Evolutionary conservation across 768 basidiomycete genomes (phyloP), one percentile per base, ranked within the genome.

Genomic region (Auricularia sp.): DNA sequence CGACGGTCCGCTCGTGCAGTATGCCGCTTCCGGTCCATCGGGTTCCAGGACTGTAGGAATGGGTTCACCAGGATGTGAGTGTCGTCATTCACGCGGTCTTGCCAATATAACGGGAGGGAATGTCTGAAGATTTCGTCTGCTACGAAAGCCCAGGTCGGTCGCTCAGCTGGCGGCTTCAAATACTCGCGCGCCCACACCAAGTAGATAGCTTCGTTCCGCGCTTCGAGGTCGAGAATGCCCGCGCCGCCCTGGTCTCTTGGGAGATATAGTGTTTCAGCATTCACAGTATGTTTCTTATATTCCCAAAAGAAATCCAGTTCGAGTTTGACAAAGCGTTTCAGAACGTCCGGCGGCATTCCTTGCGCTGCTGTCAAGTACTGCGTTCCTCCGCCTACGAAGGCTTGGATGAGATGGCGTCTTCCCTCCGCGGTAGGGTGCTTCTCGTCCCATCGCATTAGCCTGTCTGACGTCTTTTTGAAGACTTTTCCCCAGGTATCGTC

Each of bases 401-500:
- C 13, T 34, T 10, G 56, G 21, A 33, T 3, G 1, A 59, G 29
- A 4, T 29, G 5, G 1, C 56, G 1, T 24, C 8, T 24, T 8
- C 56, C 56, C 8, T 29, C 8, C 2, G 7, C 16, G 11, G 56
- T 8, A 10, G 34, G 56, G 29, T 29, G 29, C 29, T 29, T 29
- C 29, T 29, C 29, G 29, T 29, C 29, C 29, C 29, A 29, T 29
- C 29, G 29, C 2, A 29, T 1, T 1, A 29, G 2, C 2, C 29
- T 1, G 1, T 29, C 29, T 29, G 29, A 29, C 29, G 29, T 29
- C 29, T 29, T 29, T 29, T 29, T 29, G n/a, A 14, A 7, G 24
- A 33, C 34, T 7, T 58, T 37, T 1, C 3, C 68, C 68, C 68
- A 68, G 10, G 36, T 54, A 2, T 35, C 39, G 2, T 7, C 13